Evolutionary conservation across 306 rosid genomes (phyloP), one percentile per base, ranked within the genome.

Genomic region (Arachis hypogaea): DNA sequence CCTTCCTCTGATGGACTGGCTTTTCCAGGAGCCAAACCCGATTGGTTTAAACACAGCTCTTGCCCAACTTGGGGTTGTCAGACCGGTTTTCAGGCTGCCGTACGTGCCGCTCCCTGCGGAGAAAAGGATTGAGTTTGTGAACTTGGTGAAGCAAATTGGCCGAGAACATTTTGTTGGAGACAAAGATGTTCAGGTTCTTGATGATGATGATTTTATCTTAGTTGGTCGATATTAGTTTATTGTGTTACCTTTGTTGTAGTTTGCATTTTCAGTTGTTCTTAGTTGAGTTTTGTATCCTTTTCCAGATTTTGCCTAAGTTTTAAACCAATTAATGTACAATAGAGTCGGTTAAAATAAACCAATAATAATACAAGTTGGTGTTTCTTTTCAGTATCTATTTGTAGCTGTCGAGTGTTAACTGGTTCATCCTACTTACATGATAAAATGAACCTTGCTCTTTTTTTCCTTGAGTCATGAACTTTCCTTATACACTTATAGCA

Each of bases 1-100:
- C 29, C 9, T 78, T 69, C 96, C 98, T 79, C 73, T 90, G 61
- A 78, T 92, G 12, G 84, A 88, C 14, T 90, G 98, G 96, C 89
- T 92, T 41, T 88, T 84, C 18, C 74, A 58, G 0, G 98, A 86
- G 81, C 98, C 96, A 11, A 80, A 56, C 46, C 98, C 96, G 18
- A 74, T 92, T 92, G 28, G 28, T 22, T 22, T 22, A 1, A 22
- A 22, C 28, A 22, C 28, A 22, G 28, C 28, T 22, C 28, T 92
- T 43, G 96, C 95, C 63, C 97, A 94, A 76, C 98, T 91, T 16
- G 96, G 98, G 49, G 92, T 88, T n/a, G 88, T 85, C 60, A 89
- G 88, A 78, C 98, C 96, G 5, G 88, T 93, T 69, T 93, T 93
- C 83, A 78, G 97, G 91, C 84, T 93, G 28, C 98, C 98, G 1